These are phyloP conservation scores for Entoloma clypeatum DNA, from an alignment of 1,284 basidiomycete genomes.

Conservation along the genomic window DNA sequence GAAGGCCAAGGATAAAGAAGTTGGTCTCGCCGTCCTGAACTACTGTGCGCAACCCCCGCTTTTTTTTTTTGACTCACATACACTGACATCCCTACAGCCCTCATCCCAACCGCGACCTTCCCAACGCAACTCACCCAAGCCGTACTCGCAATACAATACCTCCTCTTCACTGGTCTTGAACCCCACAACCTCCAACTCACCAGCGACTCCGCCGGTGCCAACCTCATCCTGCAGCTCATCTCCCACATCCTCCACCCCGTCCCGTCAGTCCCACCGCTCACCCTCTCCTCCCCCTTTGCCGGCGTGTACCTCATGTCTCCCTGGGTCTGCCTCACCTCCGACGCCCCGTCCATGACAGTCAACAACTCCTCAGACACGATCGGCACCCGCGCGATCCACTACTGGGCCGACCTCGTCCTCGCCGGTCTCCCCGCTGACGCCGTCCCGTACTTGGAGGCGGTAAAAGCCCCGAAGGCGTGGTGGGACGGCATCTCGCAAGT, in stretches of 20 bases:
- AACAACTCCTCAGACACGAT: slow-evolving; percentile 30
- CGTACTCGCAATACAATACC: slow-evolving; percentile 29
- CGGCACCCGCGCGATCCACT: slow-evolving; percentile 14
- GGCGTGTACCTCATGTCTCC: slow-evolving; percentile 38
- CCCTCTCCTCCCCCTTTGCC: slow-evolving; percentile 23
- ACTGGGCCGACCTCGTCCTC: slow-evolving; percentile 26
- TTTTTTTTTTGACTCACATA: background rate
- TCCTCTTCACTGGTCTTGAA: slow-evolving; percentile 33
- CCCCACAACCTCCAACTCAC: slow-evolving; percentile 47
- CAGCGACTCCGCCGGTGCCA: slow-evolving; percentile 48
- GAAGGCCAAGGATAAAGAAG: slow-evolving; percentile 21
- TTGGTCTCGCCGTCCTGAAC: slow-evolving; percentile 29
- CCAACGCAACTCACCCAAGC: slow-evolving; percentile 37
- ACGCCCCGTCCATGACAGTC: slow-evolving; percentile 24
- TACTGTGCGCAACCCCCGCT: slow-evolving; percentile 26
- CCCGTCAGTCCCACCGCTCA: slow-evolving; percentile 20
- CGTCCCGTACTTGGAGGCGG: slow-evolving; percentile 31
- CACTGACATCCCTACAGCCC: slow-evolving; percentile 19
- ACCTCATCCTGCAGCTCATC: slow-evolving; percentile 42
- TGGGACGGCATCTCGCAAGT: slow-evolving; percentile 28
- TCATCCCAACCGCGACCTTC: slow-evolving; percentile 27
- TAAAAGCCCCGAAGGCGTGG: slow-evolving; percentile 32
- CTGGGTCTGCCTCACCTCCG: slow-evolving; percentile 30
- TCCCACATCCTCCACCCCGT: slow-evolving; percentile 35
- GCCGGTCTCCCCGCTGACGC: slow-evolving; percentile 22